A percentile compares a stretch with the other conserved stretches of the same genome.
phyloP scores from a whole-genome alignment of 345 rosid species.

The Isatis tinctoria region DNA sequence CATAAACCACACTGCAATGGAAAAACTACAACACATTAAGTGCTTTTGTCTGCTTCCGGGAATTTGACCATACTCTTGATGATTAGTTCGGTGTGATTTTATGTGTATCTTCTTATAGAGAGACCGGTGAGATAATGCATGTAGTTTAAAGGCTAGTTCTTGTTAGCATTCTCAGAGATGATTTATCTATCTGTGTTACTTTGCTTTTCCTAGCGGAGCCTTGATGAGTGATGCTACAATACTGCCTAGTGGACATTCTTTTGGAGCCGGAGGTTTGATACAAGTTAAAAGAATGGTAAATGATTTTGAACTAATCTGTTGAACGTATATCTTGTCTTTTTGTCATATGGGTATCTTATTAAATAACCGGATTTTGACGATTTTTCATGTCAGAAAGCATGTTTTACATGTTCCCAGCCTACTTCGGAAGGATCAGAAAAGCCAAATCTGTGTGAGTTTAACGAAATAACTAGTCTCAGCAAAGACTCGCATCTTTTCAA shows the following conservation, averaged over 20 bases:
- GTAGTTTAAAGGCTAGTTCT: neutral
- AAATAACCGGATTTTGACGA: conserved; percentile 7
- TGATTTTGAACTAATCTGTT: conserved; percentile 1
- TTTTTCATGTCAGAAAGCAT: conserved; percentile 59
- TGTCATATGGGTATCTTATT: neutral
- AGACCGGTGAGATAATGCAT: neutral
- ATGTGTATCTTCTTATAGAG: neutral
- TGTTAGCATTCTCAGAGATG: neutral
- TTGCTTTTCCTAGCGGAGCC: conserved; percentile 54
- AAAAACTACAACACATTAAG: too few species aligned
- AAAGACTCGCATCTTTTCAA: neutral
- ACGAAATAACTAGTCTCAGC: neutral
- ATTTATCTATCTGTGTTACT: neutral
- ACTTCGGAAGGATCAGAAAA: conserved; percentile 60
- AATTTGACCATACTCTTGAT: neutral
- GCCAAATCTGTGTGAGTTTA: conserved; percentile 78
- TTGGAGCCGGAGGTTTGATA: conserved; percentile 66
- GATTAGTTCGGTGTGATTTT: neutral
- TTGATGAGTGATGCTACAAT: conserved; percentile 90
- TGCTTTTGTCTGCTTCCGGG: neutral
- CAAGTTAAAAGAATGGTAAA: conserved; percentile 57
- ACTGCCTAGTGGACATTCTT: conserved; percentile 90
- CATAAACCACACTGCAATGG: too few species aligned
- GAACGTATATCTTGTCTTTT: neutral
- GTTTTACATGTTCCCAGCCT: conserved; percentile 65